phyloP scores from a whole-genome alignment of 352 stramenopile genomes.

The Globisporangium sylvaticum region DNA sequence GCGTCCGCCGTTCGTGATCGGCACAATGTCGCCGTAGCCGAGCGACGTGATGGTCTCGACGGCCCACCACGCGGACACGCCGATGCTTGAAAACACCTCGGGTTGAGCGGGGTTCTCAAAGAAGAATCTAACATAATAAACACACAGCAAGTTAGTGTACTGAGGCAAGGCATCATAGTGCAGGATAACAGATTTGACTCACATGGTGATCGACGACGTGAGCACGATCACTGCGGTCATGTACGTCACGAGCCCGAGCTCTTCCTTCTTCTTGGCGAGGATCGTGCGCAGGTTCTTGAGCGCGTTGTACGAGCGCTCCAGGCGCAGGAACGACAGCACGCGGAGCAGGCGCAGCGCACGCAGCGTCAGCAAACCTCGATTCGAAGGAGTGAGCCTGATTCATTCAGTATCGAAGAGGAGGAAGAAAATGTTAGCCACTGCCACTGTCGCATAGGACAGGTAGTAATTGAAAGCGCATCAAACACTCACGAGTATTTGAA shows the following conservation, averaged over 20 bases:
- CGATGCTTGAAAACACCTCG: constrained; percentile 73
- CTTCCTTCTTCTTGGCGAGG: constrained; percentile 67
- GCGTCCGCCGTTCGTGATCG: constrained; percentile 55
- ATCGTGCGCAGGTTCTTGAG: constrained; percentile 77
- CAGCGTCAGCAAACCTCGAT: constrained; percentile 58
- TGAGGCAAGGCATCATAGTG: background rate
- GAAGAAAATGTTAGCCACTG: background rate
- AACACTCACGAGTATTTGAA: constrained; percentile 52
- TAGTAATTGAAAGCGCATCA: background rate
- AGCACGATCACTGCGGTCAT: constrained; percentile 77
- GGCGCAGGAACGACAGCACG: constrained; percentile 76
- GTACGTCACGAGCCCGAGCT: constrained; percentile 78
- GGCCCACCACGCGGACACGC: constrained; percentile 72
- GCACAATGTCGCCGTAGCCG: constrained; percentile 85
- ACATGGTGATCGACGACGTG: constrained; percentile 83
- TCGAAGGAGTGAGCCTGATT: constrained; percentile 5
- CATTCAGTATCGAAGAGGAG: background rate
- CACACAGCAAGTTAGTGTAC: background rate
- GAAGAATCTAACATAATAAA: constrained; percentile 49
- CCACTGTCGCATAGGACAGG: background rate
- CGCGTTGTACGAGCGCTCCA: constrained; percentile 75
- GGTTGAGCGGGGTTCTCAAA: constrained; percentile 71
- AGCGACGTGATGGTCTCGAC: constrained; percentile 85
- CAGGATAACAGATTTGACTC: constrained; percentile 6
- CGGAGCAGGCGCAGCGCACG: constrained; percentile 66